phyloP scores from a whole-genome alignment of 305 asterid genomes.

The Plantago rigida region DNA sequence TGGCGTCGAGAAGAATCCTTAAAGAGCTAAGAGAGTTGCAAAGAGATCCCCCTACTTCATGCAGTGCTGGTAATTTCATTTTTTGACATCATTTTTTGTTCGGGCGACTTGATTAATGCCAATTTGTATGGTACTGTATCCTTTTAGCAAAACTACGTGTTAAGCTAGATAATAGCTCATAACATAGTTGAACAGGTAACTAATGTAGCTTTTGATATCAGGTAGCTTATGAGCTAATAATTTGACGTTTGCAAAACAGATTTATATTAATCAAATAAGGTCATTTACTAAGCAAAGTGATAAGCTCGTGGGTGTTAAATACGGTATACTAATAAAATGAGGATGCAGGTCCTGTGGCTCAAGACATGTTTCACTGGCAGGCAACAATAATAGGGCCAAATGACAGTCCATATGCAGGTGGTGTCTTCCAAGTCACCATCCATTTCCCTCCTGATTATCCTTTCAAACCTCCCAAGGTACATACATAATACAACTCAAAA shows the following conservation, averaged over 20 bases:
- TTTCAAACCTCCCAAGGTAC: conserved; percentile 86
- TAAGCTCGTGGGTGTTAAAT: no score
- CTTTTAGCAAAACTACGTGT: no score
- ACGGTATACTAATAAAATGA: background rate
- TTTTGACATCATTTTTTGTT: background rate
- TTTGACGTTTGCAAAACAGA: no score
- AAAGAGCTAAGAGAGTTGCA: conserved; percentile 75
- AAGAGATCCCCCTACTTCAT: conserved; percentile 77
- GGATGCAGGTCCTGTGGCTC: conserved; percentile 65
- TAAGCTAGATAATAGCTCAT: no score
- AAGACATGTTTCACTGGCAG: conserved; percentile 86
- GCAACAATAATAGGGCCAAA: conserved; percentile 87
- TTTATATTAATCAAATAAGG: no score
- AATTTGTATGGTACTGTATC: no score
- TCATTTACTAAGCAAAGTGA: no score
- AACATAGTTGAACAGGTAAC: no score
- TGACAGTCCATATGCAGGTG: conserved; percentile 80
- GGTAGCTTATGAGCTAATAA: no score
- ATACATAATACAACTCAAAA: background rate
- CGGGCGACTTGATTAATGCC: no score
- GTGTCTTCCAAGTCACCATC: conserved; percentile 81
- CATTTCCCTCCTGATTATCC: conserved; percentile 84
- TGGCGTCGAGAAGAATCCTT: conserved; percentile 60
- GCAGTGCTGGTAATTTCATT: conserved; percentile 53
- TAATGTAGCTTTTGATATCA: no score